Base-by-base conservation (phyloP, 768 basidiomycete genomes). In the Hericium erinaceus region DNA sequence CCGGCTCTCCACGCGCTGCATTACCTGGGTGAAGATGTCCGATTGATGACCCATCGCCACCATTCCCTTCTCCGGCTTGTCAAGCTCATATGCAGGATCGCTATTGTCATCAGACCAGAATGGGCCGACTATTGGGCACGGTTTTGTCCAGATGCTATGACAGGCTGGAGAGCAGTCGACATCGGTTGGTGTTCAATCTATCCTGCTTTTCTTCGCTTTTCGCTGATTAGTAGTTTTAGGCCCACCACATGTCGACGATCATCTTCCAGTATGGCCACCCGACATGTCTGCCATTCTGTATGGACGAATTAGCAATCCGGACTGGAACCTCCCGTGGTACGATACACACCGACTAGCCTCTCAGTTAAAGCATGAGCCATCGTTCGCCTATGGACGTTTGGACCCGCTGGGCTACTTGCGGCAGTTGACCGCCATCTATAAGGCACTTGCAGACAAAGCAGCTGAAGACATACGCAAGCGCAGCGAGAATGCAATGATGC, bases 111-210 rank as follows among this genome's bases (percentile, higher is more conserved):
- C 15, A 81, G 89, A 18, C 83, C 85, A 0, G 92, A 92, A 66
- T 95, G 93, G 94, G 82, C 82, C 6, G 92, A 97, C 70, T 94
- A 94, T 66, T 95, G 93, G 94, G 86, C 87, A 65, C 80, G 92
- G 12, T 72, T 92, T 44, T 83, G 83, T 63, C 89, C 92, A 3
- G 78, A 80, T 48, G 77, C 77, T 26, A 72, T 79, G 61, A 70
- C 73, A n/a, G 67, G 70, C 28, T 89, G 89, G 90, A 77, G 71
- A 10, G 39, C 41, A 26, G 62, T 46, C 49, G 64, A 65, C 67
- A 26, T 55, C 59, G 57, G 12, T 41, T 54, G 13, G 24, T 15
- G 2, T 33, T 28, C 26, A 33, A 40, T 51, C 15, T 48, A 39
- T 39, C 38, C 12, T 44, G 53, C 39, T 59, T 56, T 28, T 60